Conservation (phyloP, 164 flowering plant species). For the Macadamia integrifolia region DNA sequence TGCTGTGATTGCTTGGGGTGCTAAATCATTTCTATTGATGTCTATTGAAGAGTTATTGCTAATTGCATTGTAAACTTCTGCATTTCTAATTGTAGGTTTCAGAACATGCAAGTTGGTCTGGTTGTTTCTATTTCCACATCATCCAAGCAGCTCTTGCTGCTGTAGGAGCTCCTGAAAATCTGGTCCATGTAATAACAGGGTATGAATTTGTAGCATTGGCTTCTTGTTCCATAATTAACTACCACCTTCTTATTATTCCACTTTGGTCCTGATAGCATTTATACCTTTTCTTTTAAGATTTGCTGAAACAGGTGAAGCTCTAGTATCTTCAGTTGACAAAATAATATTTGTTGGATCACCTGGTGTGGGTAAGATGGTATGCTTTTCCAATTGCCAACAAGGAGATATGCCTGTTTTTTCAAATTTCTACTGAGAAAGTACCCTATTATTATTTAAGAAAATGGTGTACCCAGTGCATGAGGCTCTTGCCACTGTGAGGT, state of each 20-base stretch:
- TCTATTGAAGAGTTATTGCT: neutral
- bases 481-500: too few relatives aligned
- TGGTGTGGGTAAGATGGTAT: constrained; percentile 89
- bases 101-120: constrained; percentile 99
- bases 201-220: constrained; percentile 20
- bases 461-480: neutral
- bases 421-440: neutral
- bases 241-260: neutral
- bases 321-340: constrained; percentile 96
- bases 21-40: neutral
- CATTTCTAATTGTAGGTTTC: constrained; percentile 55
- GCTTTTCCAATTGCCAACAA: constrained; percentile 9
- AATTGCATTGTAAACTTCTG: too few relatives aligned
- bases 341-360: constrained; percentile 98
- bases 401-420: neutral
- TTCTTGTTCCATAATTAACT: neutral
- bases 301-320: constrained; percentile 96
- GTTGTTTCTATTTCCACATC: constrained; percentile 81
- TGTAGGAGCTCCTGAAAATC: constrained; percentile 91
- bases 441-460: neutral
- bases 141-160: constrained; percentile 95
- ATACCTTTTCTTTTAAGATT: constrained; percentile 44
- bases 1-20: too few relatives aligned
- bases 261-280: neutral
- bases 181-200: constrained; percentile 97